Conservation (phyloP, 306 rosid genomes). For the Lathyrus aphaca region DNA sequence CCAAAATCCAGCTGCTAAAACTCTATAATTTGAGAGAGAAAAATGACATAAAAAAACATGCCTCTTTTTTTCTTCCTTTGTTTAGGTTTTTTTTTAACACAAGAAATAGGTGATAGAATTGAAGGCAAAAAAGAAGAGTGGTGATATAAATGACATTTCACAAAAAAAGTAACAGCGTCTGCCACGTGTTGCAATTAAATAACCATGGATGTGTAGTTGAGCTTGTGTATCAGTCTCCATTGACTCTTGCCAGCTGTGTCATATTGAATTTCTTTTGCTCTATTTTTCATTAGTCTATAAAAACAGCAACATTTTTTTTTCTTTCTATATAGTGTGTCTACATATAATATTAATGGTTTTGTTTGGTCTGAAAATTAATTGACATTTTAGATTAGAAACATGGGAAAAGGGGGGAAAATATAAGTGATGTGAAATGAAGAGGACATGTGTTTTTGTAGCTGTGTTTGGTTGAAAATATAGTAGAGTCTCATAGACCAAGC, state of each 20-base stretch:
- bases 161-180: slow-evolving; percentile 16
- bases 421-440: neutral
- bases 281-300: neutral
- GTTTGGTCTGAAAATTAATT: neutral
- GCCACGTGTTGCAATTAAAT: slow-evolving; percentile 44
- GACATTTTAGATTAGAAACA: neutral
- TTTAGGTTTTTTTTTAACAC: slow-evolving; percentile 7
- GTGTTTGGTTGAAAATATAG: neutral
- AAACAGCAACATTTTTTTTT: neutral
- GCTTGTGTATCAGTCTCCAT: slow-evolving; percentile 34
- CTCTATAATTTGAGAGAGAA: slow-evolving; percentile 42
- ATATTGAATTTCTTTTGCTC: neutral
- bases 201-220: slow-evolving; percentile 25
- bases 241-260: slow-evolving; percentile 47
- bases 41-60: slow-evolving; percentile 41
- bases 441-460: neutral
- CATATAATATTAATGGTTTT: neutral
- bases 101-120: slow-evolving; percentile 48
- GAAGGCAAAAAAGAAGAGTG: slow-evolving; percentile 34
- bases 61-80: slow-evolving; percentile 26
- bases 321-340: neutral
- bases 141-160: slow-evolving; percentile 34
- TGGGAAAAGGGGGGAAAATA: neutral
- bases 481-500: slow-evolving; percentile 3
- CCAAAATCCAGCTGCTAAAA: slow-evolving; percentile 37